Percentiles rank a stretch among this genome's conserved stretches.
phyloP scores from a whole-genome alignment of 2,329 filamentous ascomycete species.

The Sporothrix brasiliensis region DNA sequence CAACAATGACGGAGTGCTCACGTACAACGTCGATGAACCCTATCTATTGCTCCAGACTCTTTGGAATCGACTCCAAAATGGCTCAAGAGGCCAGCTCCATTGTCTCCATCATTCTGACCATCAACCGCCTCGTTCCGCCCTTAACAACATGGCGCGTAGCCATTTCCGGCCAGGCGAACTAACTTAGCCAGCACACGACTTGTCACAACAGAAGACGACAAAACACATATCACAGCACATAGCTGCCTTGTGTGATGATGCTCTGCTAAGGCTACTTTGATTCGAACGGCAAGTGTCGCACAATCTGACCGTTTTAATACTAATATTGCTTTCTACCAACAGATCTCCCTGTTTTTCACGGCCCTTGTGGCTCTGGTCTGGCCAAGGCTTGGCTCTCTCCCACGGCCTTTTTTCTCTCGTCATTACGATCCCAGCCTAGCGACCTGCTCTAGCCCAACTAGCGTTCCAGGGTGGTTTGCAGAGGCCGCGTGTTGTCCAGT shows the following conservation, averaged over 20 bases:
- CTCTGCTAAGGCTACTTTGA: too few species aligned
- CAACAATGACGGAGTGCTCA: slow-evolving; percentile 4
- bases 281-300: neutral
- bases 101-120: neutral
- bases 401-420: neutral
- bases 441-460: slow-evolving; percentile 12
- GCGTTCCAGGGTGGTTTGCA: neutral
- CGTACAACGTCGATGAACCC: neutral
- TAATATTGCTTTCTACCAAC: neutral
- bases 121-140: neutral
- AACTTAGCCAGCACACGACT: neutral
- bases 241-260: neutral
- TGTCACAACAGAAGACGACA: too few species aligned
- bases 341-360: neutral
- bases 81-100: neutral
- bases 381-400: slow-evolving; percentile 10
- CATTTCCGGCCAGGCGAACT: neutral
- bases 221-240: neutral
- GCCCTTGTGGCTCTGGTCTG: neutral
- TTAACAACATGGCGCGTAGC: neutral
- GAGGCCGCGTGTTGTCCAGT: neutral
- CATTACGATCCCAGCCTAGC: slow-evolving; percentile 22
- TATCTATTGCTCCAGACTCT: neutral
- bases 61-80: neutral
- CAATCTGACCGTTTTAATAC: neutral